Conservation (phyloP, 2,329 filamentous ascomycete species). For the Aspergillus sp. region DNA sequence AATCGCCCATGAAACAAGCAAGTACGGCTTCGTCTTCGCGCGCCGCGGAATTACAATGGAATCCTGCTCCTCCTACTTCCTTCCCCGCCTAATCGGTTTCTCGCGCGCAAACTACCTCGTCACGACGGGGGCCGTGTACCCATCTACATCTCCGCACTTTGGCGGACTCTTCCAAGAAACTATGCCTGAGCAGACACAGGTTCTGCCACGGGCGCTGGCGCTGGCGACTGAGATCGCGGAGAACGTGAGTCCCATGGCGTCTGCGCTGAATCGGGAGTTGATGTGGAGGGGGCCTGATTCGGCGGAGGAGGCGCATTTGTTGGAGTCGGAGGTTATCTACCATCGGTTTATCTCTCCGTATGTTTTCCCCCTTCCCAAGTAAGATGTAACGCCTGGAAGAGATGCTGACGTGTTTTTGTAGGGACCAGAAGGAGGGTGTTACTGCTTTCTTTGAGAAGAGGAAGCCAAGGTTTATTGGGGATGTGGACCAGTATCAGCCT, state of each 20-base stretch:
- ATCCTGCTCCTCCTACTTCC: slow-evolving; percentile 71
- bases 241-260: slow-evolving; percentile 68
- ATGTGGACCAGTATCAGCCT: slow-evolving; percentile 64
- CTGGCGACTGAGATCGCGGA: slow-evolving; percentile 68
- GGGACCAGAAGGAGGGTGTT: slow-evolving; percentile 70
- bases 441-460: slow-evolving; percentile 72
- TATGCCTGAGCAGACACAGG: slow-evolving; percentile 60
- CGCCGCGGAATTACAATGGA: slow-evolving; percentile 74
- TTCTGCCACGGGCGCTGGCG: slow-evolving; percentile 67
- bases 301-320: slow-evolving; percentile 70
- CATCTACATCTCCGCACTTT: slow-evolving; percentile 53
- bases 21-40: slow-evolving; percentile 75
- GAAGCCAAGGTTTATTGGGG: slow-evolving; percentile 64
- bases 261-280: slow-evolving; percentile 71
- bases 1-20: slow-evolving; percentile 61
- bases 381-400: neutral
- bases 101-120: slow-evolving; percentile 43
- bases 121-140: slow-evolving; percentile 68
- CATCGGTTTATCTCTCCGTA: slow-evolving; percentile 43
- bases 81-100: slow-evolving; percentile 69
- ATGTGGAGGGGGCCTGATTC: slow-evolving; percentile 61
- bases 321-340: slow-evolving; percentile 59
- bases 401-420: slow-evolving; percentile 29
- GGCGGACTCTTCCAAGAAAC: slow-evolving; percentile 68
- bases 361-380: slow-evolving; percentile 8